A percentile compares a stretch with the other conserved stretches of the same genome.
Evolutionary conservation across 2,329 filamentous ascomycete species (phyloP).

Genomic region (Neoarthrinium moseri): DNA sequence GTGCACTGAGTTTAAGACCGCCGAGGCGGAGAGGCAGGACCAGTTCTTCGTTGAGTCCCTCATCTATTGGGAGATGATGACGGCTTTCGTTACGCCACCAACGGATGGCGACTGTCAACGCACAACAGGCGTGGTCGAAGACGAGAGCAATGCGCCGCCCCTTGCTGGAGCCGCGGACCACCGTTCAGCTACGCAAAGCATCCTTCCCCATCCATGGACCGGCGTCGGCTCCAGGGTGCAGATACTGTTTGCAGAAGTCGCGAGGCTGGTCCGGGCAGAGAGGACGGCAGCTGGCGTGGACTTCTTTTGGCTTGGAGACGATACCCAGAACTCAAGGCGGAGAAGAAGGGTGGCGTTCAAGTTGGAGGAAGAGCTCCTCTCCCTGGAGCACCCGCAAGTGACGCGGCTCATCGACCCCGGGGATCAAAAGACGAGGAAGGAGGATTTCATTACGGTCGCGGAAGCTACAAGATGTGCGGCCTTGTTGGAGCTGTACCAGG

Average conservation of each 20-base stretch:
- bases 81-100: not conserved
- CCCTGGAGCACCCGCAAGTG: not conserved
- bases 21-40: not conserved
- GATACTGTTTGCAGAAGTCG: not conserved
- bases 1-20: not conserved
- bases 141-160: not conserved
- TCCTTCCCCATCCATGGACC: not conserved
- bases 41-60: not conserved
- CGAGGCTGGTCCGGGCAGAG: not conserved
- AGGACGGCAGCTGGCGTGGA: not conserved
- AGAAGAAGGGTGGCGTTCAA: not conserved
- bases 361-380: not conserved
- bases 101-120: not conserved
- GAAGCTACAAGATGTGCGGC: not conserved
- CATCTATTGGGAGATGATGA: not conserved
- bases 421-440: not conserved
- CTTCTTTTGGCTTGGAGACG: not conserved
- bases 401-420: not conserved
- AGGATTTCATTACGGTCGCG: not conserved
- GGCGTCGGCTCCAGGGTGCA: not conserved
- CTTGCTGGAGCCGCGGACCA: not conserved
- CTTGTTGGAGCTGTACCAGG: not conserved
- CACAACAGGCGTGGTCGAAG: not conserved
- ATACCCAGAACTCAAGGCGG: too few species aligned
- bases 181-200: not conserved